Conservation (phyloP, 2,329 filamentous ascomycete species). For the Colletotrichum sp. region DNA sequence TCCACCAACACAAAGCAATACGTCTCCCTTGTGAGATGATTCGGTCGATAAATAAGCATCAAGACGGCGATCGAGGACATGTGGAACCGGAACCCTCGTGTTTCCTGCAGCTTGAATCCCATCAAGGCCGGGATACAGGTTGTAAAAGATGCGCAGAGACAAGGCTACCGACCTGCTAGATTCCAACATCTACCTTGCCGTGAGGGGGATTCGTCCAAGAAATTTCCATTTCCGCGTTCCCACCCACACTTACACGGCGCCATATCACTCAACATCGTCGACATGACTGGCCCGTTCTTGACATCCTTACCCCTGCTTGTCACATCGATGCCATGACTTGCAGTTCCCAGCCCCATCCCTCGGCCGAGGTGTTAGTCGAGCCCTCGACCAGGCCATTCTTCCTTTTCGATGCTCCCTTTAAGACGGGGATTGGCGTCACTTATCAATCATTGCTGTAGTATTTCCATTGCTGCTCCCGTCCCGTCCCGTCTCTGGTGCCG, state of each 20-base stretch:
- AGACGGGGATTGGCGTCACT: neutral
- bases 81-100: neutral
- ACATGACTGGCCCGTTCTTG: neutral
- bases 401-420: neutral
- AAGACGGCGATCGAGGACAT: neutral
- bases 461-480: neutral
- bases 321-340: conserved; percentile 11
- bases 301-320: conserved; percentile 6
- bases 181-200: conserved; percentile 12
- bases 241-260: neutral
- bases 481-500: neutral
- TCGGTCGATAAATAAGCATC: neutral
- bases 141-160: neutral
- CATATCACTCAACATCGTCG: neutral
- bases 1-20: neutral
- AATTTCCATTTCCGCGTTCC: conserved; percentile 3
- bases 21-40: neutral
- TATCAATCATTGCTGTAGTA: neutral
- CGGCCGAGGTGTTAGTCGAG: neutral
- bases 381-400: neutral
- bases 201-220: conserved; percentile 6
- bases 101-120: neutral
- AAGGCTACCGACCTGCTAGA: neutral
- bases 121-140: neutral
- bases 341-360: conserved; percentile 5